These are phyloP conservation scores for Trichoderma sp. DNA, from an alignment of 2,329 filamentous ascomycete genomes.

Conservation along the genomic window DNA sequence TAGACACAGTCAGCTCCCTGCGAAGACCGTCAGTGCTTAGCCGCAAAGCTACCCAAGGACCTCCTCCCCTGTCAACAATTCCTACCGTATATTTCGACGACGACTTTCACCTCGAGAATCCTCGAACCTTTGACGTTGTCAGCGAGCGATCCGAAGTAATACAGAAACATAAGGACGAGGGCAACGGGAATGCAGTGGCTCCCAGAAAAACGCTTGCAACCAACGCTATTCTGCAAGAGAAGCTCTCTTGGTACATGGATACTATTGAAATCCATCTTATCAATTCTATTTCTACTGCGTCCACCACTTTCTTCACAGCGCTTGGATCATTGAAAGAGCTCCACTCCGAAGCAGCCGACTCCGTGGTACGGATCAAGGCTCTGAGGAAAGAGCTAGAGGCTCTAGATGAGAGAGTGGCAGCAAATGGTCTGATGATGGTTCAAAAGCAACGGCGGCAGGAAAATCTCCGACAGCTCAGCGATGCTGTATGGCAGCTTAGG, in stretches of 20 bases:
- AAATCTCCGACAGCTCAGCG: conserved; percentile 80
- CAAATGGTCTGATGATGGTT: conserved; percentile 82
- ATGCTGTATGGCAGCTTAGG: conserved; percentile 81
- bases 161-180: conserved; percentile 56
- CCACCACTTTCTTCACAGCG: conserved; percentile 94
- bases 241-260: conserved; percentile 99
- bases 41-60: conserved; percentile 68
- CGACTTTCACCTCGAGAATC: conserved; percentile 93
- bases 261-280: conserved; percentile 97
- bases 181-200: conserved; percentile 59
- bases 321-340: conserved; percentile 88
- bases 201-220: conserved; percentile 88
- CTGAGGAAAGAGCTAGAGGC: conserved; percentile 77
- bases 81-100: conserved; percentile 94
- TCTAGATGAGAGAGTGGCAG: conserved; percentile 84
- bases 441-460: conserved; percentile 80
- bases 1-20: conserved; percentile 50
- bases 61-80: conserved; percentile 88
- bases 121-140: conserved; percentile 92
- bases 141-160: conserved; percentile 97
- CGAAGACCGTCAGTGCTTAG: conserved; percentile 53
- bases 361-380: conserved; percentile 81
- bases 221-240: conserved; percentile 96
- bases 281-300: conserved; percentile 92
- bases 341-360: conserved; percentile 89